A percentile compares a stretch with the other conserved stretches of the same genome.
These are phyloP conservation scores for Tetradesmus lagerheimii DNA, from an alignment of 139 green algal genomes.

Conservation along the genomic window DNA sequence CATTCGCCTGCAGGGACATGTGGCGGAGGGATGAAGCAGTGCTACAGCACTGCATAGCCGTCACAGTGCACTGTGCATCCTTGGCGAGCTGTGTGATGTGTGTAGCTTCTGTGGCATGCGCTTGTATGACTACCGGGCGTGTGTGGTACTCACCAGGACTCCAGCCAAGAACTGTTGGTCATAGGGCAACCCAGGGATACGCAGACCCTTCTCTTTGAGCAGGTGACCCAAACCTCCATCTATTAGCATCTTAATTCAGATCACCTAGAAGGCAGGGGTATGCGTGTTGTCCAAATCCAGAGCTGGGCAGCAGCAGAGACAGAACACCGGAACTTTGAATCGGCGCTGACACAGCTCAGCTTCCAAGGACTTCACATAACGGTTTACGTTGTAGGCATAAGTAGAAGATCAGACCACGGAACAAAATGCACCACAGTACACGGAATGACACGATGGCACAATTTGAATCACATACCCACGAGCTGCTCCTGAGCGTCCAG, in stretches of 20 bases:
- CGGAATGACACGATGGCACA: background rate
- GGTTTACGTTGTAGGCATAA: too few relatives aligned
- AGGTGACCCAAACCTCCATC: conserved; percentile 72
- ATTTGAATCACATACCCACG: background rate
- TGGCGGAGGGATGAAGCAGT: too few relatives aligned
- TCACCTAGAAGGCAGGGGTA: background rate
- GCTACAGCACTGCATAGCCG: too few relatives aligned
- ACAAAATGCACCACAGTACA: background rate
- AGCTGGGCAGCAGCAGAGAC: background rate
- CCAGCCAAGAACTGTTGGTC: conserved; percentile 64
- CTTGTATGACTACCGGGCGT: too few relatives aligned
- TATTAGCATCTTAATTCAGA: conserved; percentile 39
- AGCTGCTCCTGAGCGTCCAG: background rate
- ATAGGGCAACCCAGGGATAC: conserved; percentile 40
- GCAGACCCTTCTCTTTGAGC: conserved; percentile 47
- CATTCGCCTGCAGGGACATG: conserved; percentile 57
- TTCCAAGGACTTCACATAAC: too few relatives aligned
- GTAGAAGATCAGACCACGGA: background rate
- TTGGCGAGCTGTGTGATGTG: too few relatives aligned
- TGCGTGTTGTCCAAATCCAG: background rate
- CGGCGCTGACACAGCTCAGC: too few relatives aligned
- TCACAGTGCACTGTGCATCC: too few relatives aligned
- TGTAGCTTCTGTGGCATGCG: too few relatives aligned
- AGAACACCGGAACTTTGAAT: background rate
- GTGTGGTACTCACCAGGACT: conserved; percentile 4